Evolutionary conservation across 176 grass and related monocot genomes (phyloP), one percentile per base, ranked within the genome.

Genomic region (Rhynchospora pubera): DNA sequence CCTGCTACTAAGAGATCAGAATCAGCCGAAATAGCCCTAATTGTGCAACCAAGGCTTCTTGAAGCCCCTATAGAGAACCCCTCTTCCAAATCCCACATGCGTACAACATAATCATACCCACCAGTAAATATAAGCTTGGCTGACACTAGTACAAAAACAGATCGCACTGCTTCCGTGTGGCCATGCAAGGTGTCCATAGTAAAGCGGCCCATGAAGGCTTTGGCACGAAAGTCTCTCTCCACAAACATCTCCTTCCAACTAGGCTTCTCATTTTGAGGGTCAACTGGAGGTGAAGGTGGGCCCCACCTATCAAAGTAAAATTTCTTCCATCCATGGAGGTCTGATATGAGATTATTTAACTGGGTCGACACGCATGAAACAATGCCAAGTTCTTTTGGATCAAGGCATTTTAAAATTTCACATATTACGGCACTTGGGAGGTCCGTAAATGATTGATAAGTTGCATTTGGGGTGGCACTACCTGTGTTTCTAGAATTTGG

Each of bases 31-130:
- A 94, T 94, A 43, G 95, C 92, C 26, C 90, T 74, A 83, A 97
- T 94, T 67, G 95, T 97, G 68, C 95, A 92, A 87, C 95, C 90
- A 79, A 97, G 90, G 9, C 88, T 65, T n/a, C 88, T 89, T 28
- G 95, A 97, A 64, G 84, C 77, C 75, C 86, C 92, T 79, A 97
- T 63, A 9, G 91, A 82, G 13, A 93, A 80, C 13, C 95, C 95
- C 85, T 94, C 95, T 84, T 97, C 92, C 87, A 97, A 86, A 68
- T 94, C 89, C 95, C 95, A 97, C 85, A 94, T 88, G 64, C 90
- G 90, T 77, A 97, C 48, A 62, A 82, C 83, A 76, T 89, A 89
- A 68, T 97, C 95, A 53, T 92, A 88, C 30, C 95, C 95, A 57
- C 92, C 90, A 8, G 90, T 97, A 56, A 97, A 97, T 78, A 97